phyloP scores from a whole-genome alignment of 805 yeast genomes.

The Blastobotrys robertii region DNA sequence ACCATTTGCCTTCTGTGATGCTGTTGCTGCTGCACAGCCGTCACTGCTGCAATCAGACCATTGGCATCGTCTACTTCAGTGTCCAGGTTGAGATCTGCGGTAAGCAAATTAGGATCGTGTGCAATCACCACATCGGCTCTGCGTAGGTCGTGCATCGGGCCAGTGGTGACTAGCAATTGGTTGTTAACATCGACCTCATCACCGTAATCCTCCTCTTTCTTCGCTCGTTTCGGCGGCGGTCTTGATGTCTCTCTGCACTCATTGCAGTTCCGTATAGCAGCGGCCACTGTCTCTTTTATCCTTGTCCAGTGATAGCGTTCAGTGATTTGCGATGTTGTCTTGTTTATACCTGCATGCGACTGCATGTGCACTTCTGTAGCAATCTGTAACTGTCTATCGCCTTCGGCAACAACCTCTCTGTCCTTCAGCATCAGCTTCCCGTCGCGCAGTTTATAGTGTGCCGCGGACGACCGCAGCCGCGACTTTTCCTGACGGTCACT shows the following conservation, averaged over 20 bases:
- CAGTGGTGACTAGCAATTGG: background rate
- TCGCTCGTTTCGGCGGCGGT: constrained; percentile 18
- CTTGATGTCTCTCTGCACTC: constrained; percentile 50
- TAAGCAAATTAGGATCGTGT: background rate
- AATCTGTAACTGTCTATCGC: constrained; percentile 62
- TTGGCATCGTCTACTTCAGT: constrained; percentile 36
- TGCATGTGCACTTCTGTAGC: constrained; percentile 59
- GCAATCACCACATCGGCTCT: background rate
- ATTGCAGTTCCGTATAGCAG: constrained; percentile 64
- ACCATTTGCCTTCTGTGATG: constrained; percentile 14
- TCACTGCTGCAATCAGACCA: constrained; percentile 50
- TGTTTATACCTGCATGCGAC: constrained; percentile 82
- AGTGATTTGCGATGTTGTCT: constrained; percentile 66
- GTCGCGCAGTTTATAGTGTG: constrained; percentile 60
- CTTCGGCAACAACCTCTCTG: constrained; percentile 74
- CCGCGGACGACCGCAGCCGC: constrained; percentile 67
- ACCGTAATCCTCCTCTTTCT: constrained; percentile 14
- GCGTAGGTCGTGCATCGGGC: background rate
- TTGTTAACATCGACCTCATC: constrained; percentile 23
- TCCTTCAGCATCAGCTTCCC: constrained; percentile 72
- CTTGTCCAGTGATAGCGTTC: constrained; percentile 87
- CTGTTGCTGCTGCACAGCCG: constrained; percentile 34
- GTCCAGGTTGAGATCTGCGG: constrained; percentile 22
- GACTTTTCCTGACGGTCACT: constrained; percentile 80
- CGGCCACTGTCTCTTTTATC: constrained; percentile 77